These are phyloP conservation scores for Curvularia eragrostidis DNA, from an alignment of 2,329 filamentous ascomycete species.

Conservation along the genomic window DNA sequence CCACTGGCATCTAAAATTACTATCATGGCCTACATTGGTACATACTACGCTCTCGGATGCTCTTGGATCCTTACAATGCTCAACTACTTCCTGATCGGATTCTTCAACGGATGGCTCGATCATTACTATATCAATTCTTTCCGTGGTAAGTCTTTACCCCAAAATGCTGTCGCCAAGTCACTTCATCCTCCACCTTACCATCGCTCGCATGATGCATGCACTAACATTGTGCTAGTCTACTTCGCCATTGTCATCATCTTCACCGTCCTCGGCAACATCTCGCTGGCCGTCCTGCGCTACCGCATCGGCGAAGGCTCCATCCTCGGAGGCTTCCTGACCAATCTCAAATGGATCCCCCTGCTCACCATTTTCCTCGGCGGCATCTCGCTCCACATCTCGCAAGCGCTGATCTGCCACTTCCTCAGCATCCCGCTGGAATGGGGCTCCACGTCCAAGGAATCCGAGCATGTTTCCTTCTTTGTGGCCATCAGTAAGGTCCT, in stretches of 20 bases:
- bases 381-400: conserved; percentile 78
- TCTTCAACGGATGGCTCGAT: conserved; percentile 76
- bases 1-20: conserved; percentile 71
- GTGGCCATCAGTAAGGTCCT: conserved; percentile 81
- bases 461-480: conserved; percentile 82
- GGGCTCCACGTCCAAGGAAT: conserved; percentile 85
- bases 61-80: conserved; percentile 70
- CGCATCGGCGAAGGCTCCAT: conserved; percentile 63
- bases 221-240: conserved; percentile 53
- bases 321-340: conserved; percentile 59
- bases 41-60: conserved; percentile 74
- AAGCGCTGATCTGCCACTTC: conserved; percentile 81
- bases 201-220: background rate
- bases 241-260: conserved; percentile 70
- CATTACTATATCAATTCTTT: conserved; percentile 80
- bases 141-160: conserved; percentile 51
- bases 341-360: conserved; percentile 69
- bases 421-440: conserved; percentile 86
- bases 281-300: conserved; percentile 69
- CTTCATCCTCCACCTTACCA: background rate
- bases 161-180: no score
- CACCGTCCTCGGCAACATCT: conserved; percentile 65
- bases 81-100: conserved; percentile 76
- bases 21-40: conserved; percentile 73
- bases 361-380: conserved; percentile 84